A percentile compares a stretch with the other conserved stretches of the same genome.
Conservation (phyloP, 2,329 filamentous ascomycete species). For the Paecilomyces niveus region DNA sequence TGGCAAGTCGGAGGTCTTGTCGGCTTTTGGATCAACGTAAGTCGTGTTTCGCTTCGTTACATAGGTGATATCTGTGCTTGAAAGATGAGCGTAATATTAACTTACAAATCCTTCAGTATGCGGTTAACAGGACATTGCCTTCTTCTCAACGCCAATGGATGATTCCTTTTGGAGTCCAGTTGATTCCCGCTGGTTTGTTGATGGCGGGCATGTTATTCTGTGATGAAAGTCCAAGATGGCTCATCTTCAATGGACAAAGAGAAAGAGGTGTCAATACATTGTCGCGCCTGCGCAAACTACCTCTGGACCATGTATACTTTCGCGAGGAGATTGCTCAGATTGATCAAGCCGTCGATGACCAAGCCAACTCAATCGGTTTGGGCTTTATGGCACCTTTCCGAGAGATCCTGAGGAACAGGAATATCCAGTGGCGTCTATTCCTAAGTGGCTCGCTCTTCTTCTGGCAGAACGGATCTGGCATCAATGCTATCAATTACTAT, state of each 20-base stretch:
- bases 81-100: background rate
- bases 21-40: conserved; percentile 45
- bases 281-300: conserved; percentile 35
- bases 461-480: conserved; percentile 70
- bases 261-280: conserved; percentile 56
- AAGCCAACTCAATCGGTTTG: conserved; percentile 55
- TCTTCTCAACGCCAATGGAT: conserved; percentile 32
- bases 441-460: conserved; percentile 69
- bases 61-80: background rate
- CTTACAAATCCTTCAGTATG: conserved; percentile 36
- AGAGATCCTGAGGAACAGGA: conserved; percentile 44
- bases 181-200: conserved; percentile 35
- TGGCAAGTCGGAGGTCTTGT: conserved; percentile 48
- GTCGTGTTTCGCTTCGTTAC: conserved; percentile 6
- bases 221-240: conserved; percentile 61
- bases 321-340: conserved; percentile 66
- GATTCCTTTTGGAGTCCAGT: conserved; percentile 36
- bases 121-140: conserved; percentile 37
- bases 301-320: conserved; percentile 52
- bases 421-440: conserved; percentile 65
- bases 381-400: conserved; percentile 71
- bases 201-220: conserved; percentile 55
- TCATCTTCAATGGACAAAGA: conserved; percentile 61
- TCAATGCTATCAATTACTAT: conserved; percentile 78
- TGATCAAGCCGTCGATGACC: conserved; percentile 61